Percentiles rank a stretch among this genome's conserved stretches.
phyloP scores from a whole-genome alignment of 768 basidiomycete species.

The Sarcodon aspratus region DNA sequence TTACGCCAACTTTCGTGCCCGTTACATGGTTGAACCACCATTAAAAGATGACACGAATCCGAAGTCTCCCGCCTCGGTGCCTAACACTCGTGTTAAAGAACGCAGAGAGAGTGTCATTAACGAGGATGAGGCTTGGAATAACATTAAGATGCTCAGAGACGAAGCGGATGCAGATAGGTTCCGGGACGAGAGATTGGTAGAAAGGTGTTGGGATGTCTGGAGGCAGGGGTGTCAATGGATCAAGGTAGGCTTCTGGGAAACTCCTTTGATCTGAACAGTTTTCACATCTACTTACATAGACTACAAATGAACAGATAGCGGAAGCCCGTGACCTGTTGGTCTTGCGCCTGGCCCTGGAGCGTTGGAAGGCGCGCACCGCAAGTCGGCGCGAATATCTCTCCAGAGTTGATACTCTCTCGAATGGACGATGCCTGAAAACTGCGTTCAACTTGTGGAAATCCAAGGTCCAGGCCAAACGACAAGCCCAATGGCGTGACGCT shows the following conservation, averaged over 20 bases:
- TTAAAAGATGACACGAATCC: background rate
- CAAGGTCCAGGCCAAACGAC: conserved; percentile 41
- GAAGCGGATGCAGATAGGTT: conserved; percentile 65
- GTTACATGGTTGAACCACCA: conserved; percentile 1
- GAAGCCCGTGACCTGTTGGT: conserved; percentile 59
- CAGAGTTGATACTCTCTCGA: conserved; percentile 31
- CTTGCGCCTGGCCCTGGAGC: conserved; percentile 43
- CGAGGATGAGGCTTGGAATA: conserved; percentile 71
- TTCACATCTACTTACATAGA: conserved; percentile 28
- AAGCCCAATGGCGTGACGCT: conserved; percentile 49
- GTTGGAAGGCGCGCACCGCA: conserved; percentile 41
- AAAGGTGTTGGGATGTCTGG: conserved; percentile 73
- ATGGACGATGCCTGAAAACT: conserved; percentile 30
- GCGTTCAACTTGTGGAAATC: conserved; percentile 42
- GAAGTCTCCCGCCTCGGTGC: conserved; percentile 2
- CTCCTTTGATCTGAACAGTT: conserved; percentile 8
- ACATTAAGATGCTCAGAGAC: conserved; percentile 57
- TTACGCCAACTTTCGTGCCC: background rate
- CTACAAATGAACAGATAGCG: conserved; percentile 57
- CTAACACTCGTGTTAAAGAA: conserved; percentile 16
- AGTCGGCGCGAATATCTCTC: conserved; percentile 26
- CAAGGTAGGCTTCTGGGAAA: conserved; percentile 34
- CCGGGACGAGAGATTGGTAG: conserved; percentile 47
- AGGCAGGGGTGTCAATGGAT: conserved; percentile 61
- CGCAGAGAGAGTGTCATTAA: conserved; percentile 42